These are phyloP conservation scores for Populus simonii DNA, from an alignment of 345 rosid genomes.

Conservation along the genomic window DNA sequence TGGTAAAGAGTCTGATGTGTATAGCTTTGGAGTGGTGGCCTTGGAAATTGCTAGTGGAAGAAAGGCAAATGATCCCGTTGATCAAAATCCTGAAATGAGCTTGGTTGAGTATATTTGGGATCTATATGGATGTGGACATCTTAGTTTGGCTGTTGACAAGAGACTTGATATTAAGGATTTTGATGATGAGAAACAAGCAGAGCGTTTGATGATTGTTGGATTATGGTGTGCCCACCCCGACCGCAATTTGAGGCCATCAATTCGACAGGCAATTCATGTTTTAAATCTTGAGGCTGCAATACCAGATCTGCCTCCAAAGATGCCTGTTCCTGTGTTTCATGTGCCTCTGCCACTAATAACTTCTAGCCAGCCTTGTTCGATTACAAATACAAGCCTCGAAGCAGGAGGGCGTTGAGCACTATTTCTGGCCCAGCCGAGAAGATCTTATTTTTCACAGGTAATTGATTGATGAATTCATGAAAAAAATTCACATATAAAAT, in stretches of 20 bases:
- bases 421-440: too few species aligned
- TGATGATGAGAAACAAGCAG: conserved; percentile 35
- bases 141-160: conserved; percentile 22
- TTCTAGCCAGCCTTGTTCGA: not conserved
- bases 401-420: conserved; percentile 4
- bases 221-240: conserved; percentile 27
- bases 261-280: conserved; percentile 21
- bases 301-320: conserved; percentile 12
- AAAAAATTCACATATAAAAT: too few species aligned
- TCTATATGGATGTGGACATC: conserved; percentile 23
- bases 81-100: conserved; percentile 17
- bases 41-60: conserved; percentile 16
- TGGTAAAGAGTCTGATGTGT: conserved; percentile 30
- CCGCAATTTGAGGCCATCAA: conserved; percentile 23
- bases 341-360: not conserved
- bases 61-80: conserved; percentile 31
- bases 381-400: not conserved
- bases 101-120: conserved; percentile 49
- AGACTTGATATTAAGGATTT: conserved; percentile 12
- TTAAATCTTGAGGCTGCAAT: conserved; percentile 4
- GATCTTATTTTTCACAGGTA: too few species aligned
- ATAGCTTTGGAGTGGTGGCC: conserved; percentile 17
- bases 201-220: conserved; percentile 36
- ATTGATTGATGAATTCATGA: too few species aligned
- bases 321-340: conserved; percentile 7